Evolutionary conservation across 306 rosid species (phyloP).

Genomic region (Vicia sativa): DNA sequence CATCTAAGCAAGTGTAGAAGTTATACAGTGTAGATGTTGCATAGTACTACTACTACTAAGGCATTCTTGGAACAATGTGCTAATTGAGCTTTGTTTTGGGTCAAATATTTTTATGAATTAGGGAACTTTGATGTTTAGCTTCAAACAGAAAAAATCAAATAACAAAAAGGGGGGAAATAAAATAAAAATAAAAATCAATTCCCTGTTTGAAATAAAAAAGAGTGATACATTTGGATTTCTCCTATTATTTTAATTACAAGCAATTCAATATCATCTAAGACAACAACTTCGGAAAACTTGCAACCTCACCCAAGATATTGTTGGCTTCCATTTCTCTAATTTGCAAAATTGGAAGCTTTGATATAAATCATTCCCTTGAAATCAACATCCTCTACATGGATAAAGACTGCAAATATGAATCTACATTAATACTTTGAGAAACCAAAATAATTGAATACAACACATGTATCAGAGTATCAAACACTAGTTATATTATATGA

Average conservation of each 20-base stretch:
- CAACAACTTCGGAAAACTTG: neutral
- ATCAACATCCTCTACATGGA: slow-evolving; percentile 30
- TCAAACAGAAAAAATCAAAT: neutral
- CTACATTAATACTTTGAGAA: neutral
- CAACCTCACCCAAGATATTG: slow-evolving; percentile 5
- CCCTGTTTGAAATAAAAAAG: slow-evolving; percentile 1
- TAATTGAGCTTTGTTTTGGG: neutral
- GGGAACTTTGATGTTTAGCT: neutral
- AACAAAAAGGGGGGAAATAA: neutral
- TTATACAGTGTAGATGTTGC: no score
- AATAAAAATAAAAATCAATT: neutral
- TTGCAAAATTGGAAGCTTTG: slow-evolving; percentile 26
- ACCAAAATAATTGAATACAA: neutral
- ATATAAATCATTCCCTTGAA: slow-evolving; percentile 2
- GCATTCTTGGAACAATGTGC: neutral
- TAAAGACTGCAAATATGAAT: slow-evolving; percentile 3
- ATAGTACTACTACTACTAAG: no score
- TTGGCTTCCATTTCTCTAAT: slow-evolving; percentile 29
- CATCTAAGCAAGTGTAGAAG: no score
- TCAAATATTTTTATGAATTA: neutral
- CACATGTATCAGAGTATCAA: neutral
- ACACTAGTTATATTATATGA: no score
- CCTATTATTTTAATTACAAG: slow-evolving; percentile 21
- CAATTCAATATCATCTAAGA: slow-evolving; percentile 1
- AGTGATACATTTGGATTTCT: slow-evolving; percentile 23